Conservation (phyloP, 495 filamentous ascomycete genomes). For the Hyaloscypha hepaticicola region DNA sequence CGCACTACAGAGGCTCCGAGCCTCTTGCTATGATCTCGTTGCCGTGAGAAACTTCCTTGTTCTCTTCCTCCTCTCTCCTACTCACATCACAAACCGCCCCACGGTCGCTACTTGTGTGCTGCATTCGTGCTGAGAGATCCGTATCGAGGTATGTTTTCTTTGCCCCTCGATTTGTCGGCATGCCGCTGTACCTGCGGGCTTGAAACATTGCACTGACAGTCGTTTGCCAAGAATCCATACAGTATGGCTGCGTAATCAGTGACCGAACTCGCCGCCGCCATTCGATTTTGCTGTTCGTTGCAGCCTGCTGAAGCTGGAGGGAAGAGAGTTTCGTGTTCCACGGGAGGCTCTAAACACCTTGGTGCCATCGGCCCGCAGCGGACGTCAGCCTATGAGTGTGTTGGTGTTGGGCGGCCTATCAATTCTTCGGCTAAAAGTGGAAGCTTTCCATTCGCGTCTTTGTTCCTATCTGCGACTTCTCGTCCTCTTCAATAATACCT, state of each 20-base stretch:
- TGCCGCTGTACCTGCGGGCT: no score
- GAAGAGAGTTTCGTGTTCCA: not conserved
- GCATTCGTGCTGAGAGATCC: not conserved
- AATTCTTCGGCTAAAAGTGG: not conserved
- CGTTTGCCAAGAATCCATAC: not conserved
- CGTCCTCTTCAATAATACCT: slow-evolving; percentile 1
- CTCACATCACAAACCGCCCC: not conserved
- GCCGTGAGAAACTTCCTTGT: not conserved
- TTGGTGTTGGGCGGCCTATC: not conserved
- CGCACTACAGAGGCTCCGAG: not conserved
- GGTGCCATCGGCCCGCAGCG: not conserved
- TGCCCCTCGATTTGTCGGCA: not conserved
- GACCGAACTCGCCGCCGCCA: not conserved
- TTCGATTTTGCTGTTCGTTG: not conserved
- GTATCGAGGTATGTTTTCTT: not conserved
- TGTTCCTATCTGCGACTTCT: not conserved
- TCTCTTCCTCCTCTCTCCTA: not conserved
- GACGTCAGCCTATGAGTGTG: not conserved
- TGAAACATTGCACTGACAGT: slow-evolving; percentile 19
- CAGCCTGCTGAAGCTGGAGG: not conserved
- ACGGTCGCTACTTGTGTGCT: not conserved
- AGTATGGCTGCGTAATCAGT: slow-evolving; percentile 3
- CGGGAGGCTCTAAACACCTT: no score
- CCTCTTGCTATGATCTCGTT: not conserved
- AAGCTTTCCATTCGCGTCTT: not conserved